Conservation (phyloP, 1,284 basidiomycete species). For the Ceraceosorus bombacis region DNA sequence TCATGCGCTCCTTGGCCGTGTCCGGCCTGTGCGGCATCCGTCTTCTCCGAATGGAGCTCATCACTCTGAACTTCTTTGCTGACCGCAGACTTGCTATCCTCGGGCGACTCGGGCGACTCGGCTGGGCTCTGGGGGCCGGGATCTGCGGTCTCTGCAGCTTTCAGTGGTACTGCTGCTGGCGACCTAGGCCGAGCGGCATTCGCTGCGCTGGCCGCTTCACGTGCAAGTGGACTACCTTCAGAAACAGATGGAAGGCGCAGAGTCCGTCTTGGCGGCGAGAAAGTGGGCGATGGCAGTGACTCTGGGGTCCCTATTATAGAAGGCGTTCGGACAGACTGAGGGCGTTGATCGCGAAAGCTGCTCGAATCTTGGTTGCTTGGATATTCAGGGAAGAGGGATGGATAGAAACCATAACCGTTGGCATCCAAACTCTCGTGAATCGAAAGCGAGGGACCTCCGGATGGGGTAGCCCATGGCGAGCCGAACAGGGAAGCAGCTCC, state of each 20-base stretch:
- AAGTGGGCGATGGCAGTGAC: constrained; percentile 23
- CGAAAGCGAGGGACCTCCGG: constrained; percentile 13
- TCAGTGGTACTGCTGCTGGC: too few relatives aligned
- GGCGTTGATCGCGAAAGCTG: constrained; percentile 16
- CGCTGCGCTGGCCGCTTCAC: too few relatives aligned
- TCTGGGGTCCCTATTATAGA: constrained; percentile 22
- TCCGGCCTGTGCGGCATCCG: too few relatives aligned
- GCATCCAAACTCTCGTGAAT: constrained; percentile 11
- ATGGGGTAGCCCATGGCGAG: constrained; percentile 16
- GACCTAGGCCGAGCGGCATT: not conserved
- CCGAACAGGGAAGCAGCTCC: constrained; percentile 22
- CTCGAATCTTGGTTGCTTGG: constrained; percentile 4
- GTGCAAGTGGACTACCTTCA: too few relatives aligned
- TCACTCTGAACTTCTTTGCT: too few relatives aligned
- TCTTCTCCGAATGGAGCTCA: too few relatives aligned
- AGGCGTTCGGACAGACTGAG: constrained; percentile 5
- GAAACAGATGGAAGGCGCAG: constrained; percentile 4
- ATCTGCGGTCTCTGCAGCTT: too few relatives aligned
- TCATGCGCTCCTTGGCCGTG: not conserved
- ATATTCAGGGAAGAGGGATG: constrained; percentile 1
- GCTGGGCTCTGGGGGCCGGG: too few relatives aligned
- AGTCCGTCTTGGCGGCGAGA: constrained; percentile 23
- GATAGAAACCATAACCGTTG: not conserved
- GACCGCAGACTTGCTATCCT: not conserved
- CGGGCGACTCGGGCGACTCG: not conserved